phyloP scores from a whole-genome alignment of 164 flowering plant genomes.

The Tetrastigma voinierianum region DNA sequence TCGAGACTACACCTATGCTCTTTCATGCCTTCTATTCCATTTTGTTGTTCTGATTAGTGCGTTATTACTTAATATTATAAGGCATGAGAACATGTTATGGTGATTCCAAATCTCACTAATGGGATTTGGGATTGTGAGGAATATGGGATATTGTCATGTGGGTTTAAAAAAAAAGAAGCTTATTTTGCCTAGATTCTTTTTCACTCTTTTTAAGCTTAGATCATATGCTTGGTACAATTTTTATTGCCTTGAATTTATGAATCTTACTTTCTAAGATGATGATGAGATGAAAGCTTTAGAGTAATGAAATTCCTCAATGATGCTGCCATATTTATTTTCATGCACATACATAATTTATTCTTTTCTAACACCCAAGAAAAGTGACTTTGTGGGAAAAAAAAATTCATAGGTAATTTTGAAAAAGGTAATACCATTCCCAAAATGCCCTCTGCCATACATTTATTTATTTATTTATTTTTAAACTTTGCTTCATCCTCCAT shows the following conservation, averaged over 20 bases:
- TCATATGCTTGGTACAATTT: slow-evolving; percentile 2
- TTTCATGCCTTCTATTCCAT: neutral
- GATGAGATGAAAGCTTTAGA: neutral
- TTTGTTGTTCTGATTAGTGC: slow-evolving; percentile 1
- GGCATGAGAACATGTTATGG: slow-evolving; percentile 10
- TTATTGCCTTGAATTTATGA: neutral
- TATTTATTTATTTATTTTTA: no score
- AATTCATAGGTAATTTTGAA: neutral
- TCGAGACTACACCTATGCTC: no score
- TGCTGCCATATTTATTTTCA: neutral
- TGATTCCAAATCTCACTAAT: slow-evolving; percentile 24
- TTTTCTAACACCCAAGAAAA: neutral
- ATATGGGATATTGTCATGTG: neutral
- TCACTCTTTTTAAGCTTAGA: neutral
- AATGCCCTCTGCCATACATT: no score
- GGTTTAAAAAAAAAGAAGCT: neutral
- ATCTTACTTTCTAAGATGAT: neutral
- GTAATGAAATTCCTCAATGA: slow-evolving; percentile 2
- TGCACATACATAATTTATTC: neutral
- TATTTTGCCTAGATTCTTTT: neutral
- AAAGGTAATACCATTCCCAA: no score
- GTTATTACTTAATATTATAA: slow-evolving; percentile 16
- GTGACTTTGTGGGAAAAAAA: neutral
- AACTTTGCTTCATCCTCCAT: no score
- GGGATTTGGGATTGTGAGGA: slow-evolving; percentile 13